These are phyloP conservation scores for Coriolopsis trogii DNA, from an alignment of 1,284 basidiomycete genomes.

Conservation along the genomic window DNA sequence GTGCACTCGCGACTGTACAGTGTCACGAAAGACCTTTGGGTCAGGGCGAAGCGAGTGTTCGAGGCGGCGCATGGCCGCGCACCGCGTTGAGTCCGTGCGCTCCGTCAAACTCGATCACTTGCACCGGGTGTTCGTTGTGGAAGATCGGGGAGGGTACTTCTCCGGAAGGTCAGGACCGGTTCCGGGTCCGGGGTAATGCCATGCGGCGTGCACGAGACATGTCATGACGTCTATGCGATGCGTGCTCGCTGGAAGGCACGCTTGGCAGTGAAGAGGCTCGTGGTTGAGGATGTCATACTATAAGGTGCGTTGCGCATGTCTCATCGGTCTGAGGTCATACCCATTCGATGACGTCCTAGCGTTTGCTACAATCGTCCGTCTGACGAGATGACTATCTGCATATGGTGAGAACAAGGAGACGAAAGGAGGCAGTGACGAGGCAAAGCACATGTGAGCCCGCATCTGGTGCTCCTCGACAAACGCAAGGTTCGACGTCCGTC, in stretches of 20 bases:
- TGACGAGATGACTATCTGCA: too few relatives aligned
- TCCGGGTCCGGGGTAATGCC: background rate
- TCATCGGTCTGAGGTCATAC: background rate
- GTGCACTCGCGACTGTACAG: too few relatives aligned
- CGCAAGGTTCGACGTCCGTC: background rate
- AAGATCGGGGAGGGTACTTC: too few relatives aligned
- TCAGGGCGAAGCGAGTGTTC: too few relatives aligned
- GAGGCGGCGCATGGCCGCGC: too few relatives aligned
- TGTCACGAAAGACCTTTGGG: too few relatives aligned
- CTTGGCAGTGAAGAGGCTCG: background rate
- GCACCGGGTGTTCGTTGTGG: too few relatives aligned
- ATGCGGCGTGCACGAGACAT: background rate
- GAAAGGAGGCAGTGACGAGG: background rate
- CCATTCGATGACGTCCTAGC: too few relatives aligned
- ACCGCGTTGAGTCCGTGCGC: too few relatives aligned
- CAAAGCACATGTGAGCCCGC: background rate
- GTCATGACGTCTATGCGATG: background rate
- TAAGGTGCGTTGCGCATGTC: background rate
- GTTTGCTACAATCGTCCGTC: too few relatives aligned
- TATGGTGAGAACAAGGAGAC: background rate
- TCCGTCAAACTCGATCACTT: too few relatives aligned
- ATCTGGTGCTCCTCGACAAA: background rate
- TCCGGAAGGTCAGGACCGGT: background rate
- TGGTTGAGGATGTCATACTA: background rate
- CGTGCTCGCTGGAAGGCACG: background rate